Percentiles rank a stretch among this genome's conserved stretches.
Evolutionary conservation across 2,329 filamentous ascomycete species (phyloP).

Genomic region (Talaromyces sp.): DNA sequence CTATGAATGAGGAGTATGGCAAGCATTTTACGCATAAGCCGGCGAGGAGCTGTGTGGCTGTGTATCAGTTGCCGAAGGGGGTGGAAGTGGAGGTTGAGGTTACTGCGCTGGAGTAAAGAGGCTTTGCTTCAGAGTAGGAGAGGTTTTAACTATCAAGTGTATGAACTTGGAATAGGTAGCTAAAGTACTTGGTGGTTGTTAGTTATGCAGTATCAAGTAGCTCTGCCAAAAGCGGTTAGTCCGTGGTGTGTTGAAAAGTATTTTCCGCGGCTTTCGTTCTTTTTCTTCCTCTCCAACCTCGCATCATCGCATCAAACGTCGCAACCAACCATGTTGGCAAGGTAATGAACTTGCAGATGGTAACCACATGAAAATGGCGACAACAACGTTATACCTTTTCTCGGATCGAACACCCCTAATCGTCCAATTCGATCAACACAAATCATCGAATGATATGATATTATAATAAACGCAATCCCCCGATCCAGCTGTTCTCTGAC

Average conservation of each 20-base stretch:
- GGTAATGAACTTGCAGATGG: neutral
- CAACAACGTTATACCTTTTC: neutral
- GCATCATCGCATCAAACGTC: neutral
- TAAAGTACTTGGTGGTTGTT: neutral
- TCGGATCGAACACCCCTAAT: neutral
- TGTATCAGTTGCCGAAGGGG: conserved; percentile 58
- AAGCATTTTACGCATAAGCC: conserved; percentile 65
- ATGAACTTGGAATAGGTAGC: neutral
- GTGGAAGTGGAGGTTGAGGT: conserved; percentile 63
- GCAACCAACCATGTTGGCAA: neutral
- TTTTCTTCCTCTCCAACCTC: neutral
- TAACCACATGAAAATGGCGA: neutral
- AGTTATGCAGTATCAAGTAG: neutral
- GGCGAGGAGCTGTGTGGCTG: conserved; percentile 59
- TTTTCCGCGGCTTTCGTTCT: neutral
- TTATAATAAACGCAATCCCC: neutral
- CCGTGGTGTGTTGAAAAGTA: neutral
- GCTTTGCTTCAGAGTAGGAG: neutral
- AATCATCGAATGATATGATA: no score
- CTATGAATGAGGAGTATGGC: conserved; percentile 70
- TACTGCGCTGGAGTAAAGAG: conserved; percentile 48
- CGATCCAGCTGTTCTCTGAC: conserved; percentile 11
- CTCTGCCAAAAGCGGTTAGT: neutral
- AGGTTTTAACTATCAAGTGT: neutral
- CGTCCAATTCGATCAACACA: neutral